phyloP scores from a whole-genome alignment of 176 grass and related monocot species.

The Lolium rigidum region DNA sequence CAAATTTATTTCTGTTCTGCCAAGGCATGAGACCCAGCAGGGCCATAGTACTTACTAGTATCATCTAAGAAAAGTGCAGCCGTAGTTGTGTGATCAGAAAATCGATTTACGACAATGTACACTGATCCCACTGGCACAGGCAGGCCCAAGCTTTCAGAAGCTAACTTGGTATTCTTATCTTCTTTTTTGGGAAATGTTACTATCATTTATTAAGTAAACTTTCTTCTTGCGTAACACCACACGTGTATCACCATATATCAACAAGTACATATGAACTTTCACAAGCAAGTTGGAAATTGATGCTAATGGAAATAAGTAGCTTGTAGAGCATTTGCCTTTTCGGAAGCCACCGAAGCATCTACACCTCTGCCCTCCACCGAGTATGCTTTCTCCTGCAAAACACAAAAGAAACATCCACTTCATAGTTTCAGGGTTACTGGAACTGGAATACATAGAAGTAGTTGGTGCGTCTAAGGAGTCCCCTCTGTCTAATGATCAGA shows the following conservation, averaged over 20 bases:
- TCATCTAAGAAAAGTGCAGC: no score
- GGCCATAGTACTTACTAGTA: no score
- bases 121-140: background rate
- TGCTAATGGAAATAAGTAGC: slow-evolving; percentile 32
- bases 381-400: slow-evolving; percentile 58
- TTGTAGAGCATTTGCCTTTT: slow-evolving; percentile 56
- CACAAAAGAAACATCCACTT: background rate
- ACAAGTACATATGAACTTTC: background rate
- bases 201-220: background rate
- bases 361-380: slow-evolving; percentile 40
- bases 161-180: background rate
- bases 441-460: background rate
- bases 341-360: slow-evolving; percentile 50
- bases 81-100: background rate
- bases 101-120: background rate
- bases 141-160: background rate
- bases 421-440: background rate
- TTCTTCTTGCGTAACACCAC: background rate
- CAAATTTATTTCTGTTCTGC: no score
- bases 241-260: background rate
- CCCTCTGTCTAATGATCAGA: background rate
- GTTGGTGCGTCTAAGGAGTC: background rate
- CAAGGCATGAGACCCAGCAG: no score
- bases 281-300: background rate
- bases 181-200: background rate